Base-by-base conservation (phyloP, 2,329 filamentous ascomycete species). In the Lasiodiplodia citricola region DNA sequence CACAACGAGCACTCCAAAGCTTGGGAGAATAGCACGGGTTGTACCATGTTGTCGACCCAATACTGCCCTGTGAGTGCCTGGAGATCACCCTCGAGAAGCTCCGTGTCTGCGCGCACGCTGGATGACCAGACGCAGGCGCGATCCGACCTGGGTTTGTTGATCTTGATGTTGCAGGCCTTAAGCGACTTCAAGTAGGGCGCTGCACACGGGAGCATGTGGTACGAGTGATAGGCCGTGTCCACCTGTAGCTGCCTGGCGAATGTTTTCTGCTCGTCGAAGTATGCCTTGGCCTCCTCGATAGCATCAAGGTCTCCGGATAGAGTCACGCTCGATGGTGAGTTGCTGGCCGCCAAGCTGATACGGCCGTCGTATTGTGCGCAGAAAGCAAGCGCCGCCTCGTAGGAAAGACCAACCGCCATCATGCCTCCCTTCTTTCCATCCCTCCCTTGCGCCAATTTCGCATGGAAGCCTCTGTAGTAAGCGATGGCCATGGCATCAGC, bases 31-130 rank as follows among this genome's bases (percentile, higher is more conserved):
- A 81, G 71, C 0, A 86, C 83, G 1, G 83, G 76, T 11, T 78
- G 74, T 1, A 76, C 71, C 80, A 86, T 80, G 70, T 86, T 86
- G 35, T 81, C 75, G 0, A 69, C 73, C 84, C 84, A 86, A 72
- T 86, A 85, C 11, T 54, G 11, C 13, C 51, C 11, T 14, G 21
- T 11, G 5, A 54, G 50, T 16, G 50, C 10, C 50, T 23, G 1
- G 2, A 51, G 23, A 13, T 28, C 51, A 2, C 51, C 51, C 23
- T 54, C 52, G 8, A 35, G 31, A 35, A 35, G 31, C 7, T 35
- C 31, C 37, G 35, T 8, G 28, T 11, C 44, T 18, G 14, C 37
- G 35, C 28, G 51, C 3, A 66, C 63, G 11, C 35, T 44, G 2
- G 63, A 66, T 28, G 28, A 25, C 63, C 63, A 66, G 8, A 37